Evolutionary conservation across 345 rosid species (phyloP), one percentile per base, ranked within the genome.

Genomic region (Boechera retrofracta): DNA sequence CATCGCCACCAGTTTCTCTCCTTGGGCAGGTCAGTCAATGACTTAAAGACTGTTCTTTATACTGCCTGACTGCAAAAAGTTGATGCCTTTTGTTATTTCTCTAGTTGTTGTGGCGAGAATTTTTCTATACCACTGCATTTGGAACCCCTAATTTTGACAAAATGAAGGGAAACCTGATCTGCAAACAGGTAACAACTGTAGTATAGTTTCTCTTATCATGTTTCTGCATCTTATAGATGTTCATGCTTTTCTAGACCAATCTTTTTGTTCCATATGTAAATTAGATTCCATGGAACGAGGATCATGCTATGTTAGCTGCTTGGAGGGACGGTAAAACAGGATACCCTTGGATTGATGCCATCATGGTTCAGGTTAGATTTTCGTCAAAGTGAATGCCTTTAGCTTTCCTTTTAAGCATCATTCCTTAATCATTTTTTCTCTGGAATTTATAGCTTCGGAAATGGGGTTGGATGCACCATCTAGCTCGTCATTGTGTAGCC

Each of bases 391-490:
- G 42, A 51, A 31, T 42, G 24, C 39, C 47, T 41, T 21, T 11
- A 18, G 42, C 21, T 45, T 67, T 26, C 28, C 44, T 68, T 58
- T 45, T 24, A 67, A 41, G 63, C 28, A 45, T 71, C 18, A 44
- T 55, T 82, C 32, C 36, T 59, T 49, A 59, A 41, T 3, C 66
- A 3, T 72, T 42, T 9, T 15, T 16, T 65, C 6, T 16, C 55
- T 59, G 48, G 7, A 72, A 64, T 75, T 54, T 86, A 82, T 76
- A 91, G 98, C 97, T 94, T 58, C 84, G 38, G 76, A 78, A 90
- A 82, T 94, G 98, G 98, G 98, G 98, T 72, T 94, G 98, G 97
- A 90, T 94, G 87, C 98, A 94, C 83, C 98, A 91, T 84, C 89
- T 94, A 39, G 92, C 97, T 5, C 89, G 97, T 41, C 97, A 94